These are phyloP conservation scores for Tephrocybe rancida DNA, from an alignment of 768 basidiomycete genomes.

Conservation along the genomic window DNA sequence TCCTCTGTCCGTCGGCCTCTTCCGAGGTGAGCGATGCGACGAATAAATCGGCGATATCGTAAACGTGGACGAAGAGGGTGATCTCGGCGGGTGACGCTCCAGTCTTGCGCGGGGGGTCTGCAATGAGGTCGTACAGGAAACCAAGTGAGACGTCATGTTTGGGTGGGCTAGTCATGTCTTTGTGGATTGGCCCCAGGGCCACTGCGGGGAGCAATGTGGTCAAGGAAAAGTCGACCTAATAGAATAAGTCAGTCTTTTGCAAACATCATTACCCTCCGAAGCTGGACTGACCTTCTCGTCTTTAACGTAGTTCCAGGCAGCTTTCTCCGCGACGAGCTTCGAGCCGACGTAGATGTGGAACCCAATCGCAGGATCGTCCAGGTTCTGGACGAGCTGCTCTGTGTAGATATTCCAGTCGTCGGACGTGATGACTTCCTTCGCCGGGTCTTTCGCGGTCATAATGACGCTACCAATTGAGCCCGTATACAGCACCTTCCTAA, in stretches of 20 bases:
- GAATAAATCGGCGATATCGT: constrained; percentile 13
- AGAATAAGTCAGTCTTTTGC: too few species aligned
- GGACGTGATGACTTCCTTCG: constrained; percentile 7
- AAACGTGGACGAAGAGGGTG: constrained; percentile 9
- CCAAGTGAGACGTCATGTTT: constrained; percentile 13
- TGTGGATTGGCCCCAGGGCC: constrained; percentile 8
- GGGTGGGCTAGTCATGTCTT: constrained; percentile 5
- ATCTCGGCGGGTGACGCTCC: constrained; percentile 9
- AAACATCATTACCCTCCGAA: too few species aligned
- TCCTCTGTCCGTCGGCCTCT: constrained; percentile 8
- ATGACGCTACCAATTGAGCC: constrained; percentile 13
- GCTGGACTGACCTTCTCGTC: constrained; percentile 2
- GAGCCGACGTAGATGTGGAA: constrained; percentile 16
- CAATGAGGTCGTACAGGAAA: constrained; percentile 11
- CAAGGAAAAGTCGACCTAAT: constrained; percentile 10
- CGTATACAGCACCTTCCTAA: constrained; percentile 8
- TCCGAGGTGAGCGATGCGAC: constrained; percentile 7
- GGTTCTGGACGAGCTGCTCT: constrained; percentile 9
- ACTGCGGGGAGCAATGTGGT: constrained; percentile 9
- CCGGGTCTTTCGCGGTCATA: constrained; percentile 12
- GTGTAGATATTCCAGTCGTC: constrained; percentile 11
- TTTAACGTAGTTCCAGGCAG: constrained; percentile 12
- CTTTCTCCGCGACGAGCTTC: constrained; percentile 11
- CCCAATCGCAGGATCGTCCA: constrained; percentile 10
- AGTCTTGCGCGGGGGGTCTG: constrained; percentile 1